Conservation (phyloP, 352 stramenopile species). For the Phytopythium delawarense region DNA sequence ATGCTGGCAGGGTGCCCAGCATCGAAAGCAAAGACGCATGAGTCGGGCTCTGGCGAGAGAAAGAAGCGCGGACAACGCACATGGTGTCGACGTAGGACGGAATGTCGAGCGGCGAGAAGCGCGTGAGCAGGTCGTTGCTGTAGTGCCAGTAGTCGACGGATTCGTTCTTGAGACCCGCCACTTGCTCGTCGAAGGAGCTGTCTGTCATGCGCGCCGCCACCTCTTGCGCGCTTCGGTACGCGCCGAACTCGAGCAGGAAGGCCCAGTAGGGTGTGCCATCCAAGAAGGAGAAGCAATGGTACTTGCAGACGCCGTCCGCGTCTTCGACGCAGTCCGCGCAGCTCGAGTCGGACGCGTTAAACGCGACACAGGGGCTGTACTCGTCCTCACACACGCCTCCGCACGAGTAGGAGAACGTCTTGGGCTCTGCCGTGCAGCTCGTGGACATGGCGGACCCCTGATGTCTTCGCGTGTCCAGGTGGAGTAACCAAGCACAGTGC, state of each 20-base stretch:
- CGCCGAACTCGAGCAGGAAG: conserved; percentile 1
- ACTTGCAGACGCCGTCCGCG: background rate
- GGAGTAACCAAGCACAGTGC: too few relatives aligned
- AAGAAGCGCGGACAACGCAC: background rate
- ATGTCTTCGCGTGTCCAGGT: too few relatives aligned
- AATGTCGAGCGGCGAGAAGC: background rate
- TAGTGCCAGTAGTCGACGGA: background rate
- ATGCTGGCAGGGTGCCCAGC: background rate
- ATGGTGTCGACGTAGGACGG: background rate
- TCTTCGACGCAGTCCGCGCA: background rate
- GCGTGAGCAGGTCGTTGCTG: background rate
- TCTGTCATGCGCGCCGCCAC: background rate
- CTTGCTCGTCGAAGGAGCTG: conserved; percentile 1
- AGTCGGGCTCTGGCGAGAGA: background rate
- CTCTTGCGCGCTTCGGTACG: background rate
- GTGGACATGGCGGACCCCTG: background rate
- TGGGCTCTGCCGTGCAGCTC: background rate
- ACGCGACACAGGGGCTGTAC: background rate
- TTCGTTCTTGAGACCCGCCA: background rate
- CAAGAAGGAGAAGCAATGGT: conserved; percentile 2
- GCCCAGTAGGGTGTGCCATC: background rate
- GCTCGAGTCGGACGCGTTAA: background rate
- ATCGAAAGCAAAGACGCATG: background rate
- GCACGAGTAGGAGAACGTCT: conserved; percentile 3
- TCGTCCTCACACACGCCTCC: background rate